phyloP scores from a whole-genome alignment of 1,284 basidiomycete species.

The Xerocomus amazonicus region DNA sequence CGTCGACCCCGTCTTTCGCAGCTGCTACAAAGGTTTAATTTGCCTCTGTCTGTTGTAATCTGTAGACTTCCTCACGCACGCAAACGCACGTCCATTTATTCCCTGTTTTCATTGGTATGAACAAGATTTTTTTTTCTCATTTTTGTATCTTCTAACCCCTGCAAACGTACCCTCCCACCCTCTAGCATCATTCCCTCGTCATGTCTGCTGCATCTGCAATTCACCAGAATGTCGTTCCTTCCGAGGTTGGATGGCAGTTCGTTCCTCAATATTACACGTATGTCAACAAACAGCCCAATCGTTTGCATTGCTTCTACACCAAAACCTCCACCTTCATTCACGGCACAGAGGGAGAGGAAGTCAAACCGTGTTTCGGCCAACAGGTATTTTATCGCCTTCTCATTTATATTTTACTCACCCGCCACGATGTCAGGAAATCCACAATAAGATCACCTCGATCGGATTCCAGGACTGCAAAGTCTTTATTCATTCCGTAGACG shows the following conservation, averaged over 20 bases:
- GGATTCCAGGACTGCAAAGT: constrained; percentile 97
- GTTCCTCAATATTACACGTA: constrained; percentile 97
- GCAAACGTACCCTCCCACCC: neutral
- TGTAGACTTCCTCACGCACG: constrained; percentile 37
- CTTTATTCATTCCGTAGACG: constrained; percentile 93
- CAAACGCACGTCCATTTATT: constrained; percentile 33
- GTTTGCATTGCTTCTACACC: constrained; percentile 98
- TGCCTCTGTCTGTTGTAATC: constrained; percentile 33
- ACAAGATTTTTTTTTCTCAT: neutral
- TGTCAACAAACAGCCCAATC: constrained; percentile 95
- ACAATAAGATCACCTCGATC: constrained; percentile 91
- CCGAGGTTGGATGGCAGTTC: constrained; percentile 95
- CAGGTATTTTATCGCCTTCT: constrained; percentile 49
- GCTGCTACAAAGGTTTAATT: constrained; percentile 30
- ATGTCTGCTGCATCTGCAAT: constrained; percentile 33
- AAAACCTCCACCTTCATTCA: constrained; percentile 97
- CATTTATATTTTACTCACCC: constrained; percentile 2
- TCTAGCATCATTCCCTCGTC: constrained; percentile 31
- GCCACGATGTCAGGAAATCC: constrained; percentile 75
- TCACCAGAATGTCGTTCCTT: constrained; percentile 67
- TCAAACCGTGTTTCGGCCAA: constrained; percentile 86
- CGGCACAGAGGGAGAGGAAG: constrained; percentile 93
- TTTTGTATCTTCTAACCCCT: neutral
- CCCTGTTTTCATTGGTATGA: constrained; percentile 30
- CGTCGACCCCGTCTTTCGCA: constrained; percentile 24